Percentiles rank a stretch among this genome's conserved stretches.
Conservation (phyloP, 176 grass and related monocot species). For the Cocos nucifera region DNA sequence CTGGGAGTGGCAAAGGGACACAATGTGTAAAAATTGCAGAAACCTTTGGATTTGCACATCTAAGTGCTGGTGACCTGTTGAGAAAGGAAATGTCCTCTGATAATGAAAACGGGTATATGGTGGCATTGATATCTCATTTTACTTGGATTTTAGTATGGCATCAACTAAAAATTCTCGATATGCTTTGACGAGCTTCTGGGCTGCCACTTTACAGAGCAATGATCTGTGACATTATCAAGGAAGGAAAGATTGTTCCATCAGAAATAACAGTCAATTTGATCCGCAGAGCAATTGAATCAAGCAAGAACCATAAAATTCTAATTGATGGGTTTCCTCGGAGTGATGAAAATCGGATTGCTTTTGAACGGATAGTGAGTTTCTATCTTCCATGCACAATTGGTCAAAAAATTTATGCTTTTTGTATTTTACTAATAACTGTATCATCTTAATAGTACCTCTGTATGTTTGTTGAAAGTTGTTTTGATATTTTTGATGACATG, state of each 20-base stretch:
- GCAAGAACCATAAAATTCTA: constrained; percentile 47
- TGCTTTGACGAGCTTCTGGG: background rate
- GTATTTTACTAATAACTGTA: background rate
- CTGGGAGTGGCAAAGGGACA: constrained; percentile 92
- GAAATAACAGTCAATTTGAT: constrained; percentile 80
- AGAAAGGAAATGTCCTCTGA: constrained; percentile 66
- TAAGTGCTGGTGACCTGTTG: constrained; percentile 75
- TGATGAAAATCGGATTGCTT: constrained; percentile 90
- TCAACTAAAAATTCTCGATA: too few relatives aligned
- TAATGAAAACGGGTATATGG: constrained; percentile 56
- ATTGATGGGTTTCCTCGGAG: constrained; percentile 92
- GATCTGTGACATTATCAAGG: constrained; percentile 68
- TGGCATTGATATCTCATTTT: background rate
- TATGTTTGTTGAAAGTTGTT: background rate
- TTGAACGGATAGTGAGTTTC: constrained; percentile 70
- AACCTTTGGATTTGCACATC: constrained; percentile 67
- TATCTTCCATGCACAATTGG: constrained; percentile 15
- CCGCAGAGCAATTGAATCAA: constrained; percentile 55
- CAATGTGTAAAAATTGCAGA: constrained; percentile 88
- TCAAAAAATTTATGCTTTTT: background rate
- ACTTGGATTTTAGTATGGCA: background rate
- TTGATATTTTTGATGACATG: background rate
- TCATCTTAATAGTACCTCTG: background rate
- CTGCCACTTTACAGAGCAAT: constrained; percentile 33
- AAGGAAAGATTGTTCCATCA: constrained; percentile 92